A percentile compares a stretch with the other conserved stretches of the same genome.
Conservation (phyloP, 2,329 filamentous ascomycete genomes). For the Fonsecaea monophora region DNA sequence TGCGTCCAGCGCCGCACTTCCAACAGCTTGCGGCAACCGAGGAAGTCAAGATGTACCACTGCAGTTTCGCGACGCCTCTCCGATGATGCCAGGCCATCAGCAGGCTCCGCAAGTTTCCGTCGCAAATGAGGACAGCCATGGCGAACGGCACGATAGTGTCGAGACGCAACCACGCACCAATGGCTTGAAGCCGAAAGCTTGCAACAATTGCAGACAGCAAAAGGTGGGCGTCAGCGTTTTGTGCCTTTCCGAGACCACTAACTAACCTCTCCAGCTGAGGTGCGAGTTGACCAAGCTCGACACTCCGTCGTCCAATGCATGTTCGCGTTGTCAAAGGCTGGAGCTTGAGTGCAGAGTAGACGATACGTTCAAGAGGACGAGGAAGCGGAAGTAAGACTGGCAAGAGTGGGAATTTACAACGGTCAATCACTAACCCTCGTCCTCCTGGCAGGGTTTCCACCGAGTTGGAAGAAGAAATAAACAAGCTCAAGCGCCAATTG, state of each 20-base stretch:
- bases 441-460: conserved; percentile 1
- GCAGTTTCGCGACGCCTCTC: conserved; percentile 4
- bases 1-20: background rate
- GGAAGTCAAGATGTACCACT: background rate
- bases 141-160: background rate
- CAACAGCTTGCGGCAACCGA: background rate
- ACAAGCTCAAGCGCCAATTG: conserved; percentile 14
- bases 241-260: background rate
- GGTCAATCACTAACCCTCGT: background rate
- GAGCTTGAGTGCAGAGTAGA: conserved; percentile 32
- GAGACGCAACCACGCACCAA: conserved; percentile 7
- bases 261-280: background rate
- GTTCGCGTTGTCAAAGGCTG: conserved; percentile 30
- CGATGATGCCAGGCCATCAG: conserved; percentile 9
- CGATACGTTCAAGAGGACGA: conserved; percentile 34
- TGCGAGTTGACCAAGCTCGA: conserved; percentile 18
- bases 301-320: conserved; percentile 11
- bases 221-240: background rate
- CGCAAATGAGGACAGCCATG: background rate
- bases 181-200: conserved; percentile 16
- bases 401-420: background rate
- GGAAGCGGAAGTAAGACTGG: conserved; percentile 31
- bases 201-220: conserved; percentile 20
- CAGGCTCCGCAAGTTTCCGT: background rate
- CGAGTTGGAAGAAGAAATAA: conserved; percentile 14